These are phyloP conservation scores for Chaetomium olivaceum DNA, from an alignment of 2,329 filamentous ascomycete genomes.

Conservation along the genomic window DNA sequence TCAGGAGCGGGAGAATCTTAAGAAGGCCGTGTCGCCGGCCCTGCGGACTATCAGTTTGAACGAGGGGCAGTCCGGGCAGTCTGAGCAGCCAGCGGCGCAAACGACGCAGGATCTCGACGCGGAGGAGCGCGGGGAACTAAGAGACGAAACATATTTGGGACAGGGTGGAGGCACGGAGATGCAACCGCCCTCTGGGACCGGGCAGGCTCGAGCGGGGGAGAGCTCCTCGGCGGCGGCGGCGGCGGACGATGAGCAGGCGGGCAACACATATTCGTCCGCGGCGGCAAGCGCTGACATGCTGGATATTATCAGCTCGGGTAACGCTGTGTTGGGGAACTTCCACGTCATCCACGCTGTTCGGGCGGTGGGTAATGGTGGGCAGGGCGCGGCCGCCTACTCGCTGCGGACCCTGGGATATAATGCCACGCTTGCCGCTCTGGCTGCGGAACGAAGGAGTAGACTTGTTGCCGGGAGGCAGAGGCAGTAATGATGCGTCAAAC, in stretches of 20 bases:
- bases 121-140: constrained; percentile 55
- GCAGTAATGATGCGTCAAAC: constrained; percentile 16
- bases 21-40: constrained; percentile 45
- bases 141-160: constrained; percentile 41
- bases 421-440: constrained; percentile 55
- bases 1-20: constrained; percentile 59
- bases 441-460: constrained; percentile 47
- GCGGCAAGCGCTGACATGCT: constrained; percentile 43
- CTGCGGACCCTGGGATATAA: constrained; percentile 57
- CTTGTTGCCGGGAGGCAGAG: constrained; percentile 31
- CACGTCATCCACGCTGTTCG: constrained; percentile 53
- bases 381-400: constrained; percentile 52
- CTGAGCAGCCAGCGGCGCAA: constrained; percentile 30
- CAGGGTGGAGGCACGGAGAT: constrained; percentile 50
- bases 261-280: constrained; percentile 30
- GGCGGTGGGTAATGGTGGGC: constrained; percentile 49
- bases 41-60: constrained; percentile 16
- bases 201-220: constrained; percentile 21
- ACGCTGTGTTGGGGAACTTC: constrained; percentile 55
- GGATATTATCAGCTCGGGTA: constrained; percentile 56
- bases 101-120: constrained; percentile 54
- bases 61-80: background rate
- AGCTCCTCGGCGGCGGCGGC: no score
- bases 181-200: constrained; percentile 40
- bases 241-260: constrained; percentile 26